Base-by-base conservation (phyloP, 306 rosid species). In the Hylodesmum podocarpum region DNA sequence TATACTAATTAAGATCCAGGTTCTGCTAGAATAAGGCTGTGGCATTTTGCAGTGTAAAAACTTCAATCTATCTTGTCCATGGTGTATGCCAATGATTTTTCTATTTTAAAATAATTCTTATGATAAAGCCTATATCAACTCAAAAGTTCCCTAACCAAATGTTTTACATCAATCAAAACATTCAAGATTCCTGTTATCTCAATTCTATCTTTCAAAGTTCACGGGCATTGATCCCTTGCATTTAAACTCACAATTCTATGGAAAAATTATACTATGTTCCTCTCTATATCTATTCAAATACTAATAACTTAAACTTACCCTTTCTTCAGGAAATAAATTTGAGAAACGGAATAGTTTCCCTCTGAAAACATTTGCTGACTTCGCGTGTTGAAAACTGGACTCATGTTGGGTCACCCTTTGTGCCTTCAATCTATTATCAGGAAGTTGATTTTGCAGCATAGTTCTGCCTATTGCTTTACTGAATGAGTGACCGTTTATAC, bases 341-440 rank as follows among this genome's bases (percentile, higher is more conserved):
- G 97, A 92, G 80, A 94, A 92, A 72, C 89, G 57, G 78, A 92
- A 94, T 54, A 57, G 68, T 87, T 78, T 87, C 73, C 92, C 96
- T 64, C 64, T 76, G 78, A 90, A 94, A 49, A 89, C 87, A 63
- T 84, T 67, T 66, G 91, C 83, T 54, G 85, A 64, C 78, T 82
- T 94, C 69, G 70, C 82, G 34, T 80, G 78, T 73, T 82, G 86
- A 81, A 84, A 72, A 72, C 61, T 34, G 68, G 86, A 69, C 47
- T 87, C 87, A 53, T 33, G 82, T 40, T 71, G 89, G 63, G 33
- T 54, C 80, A 44, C 86, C 82, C 41, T 72, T 81, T 49, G 82
- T 46, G 46, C 80, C 47, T 76, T 80, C 41, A 59, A 69, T 73
- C 68, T 85, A 74, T 80, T 78, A 57, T 73, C 78, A 70, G 90